Base-by-base conservation (phyloP, 2,329 filamentous ascomycete genomes). In the Cytospora piceicola region DNA sequence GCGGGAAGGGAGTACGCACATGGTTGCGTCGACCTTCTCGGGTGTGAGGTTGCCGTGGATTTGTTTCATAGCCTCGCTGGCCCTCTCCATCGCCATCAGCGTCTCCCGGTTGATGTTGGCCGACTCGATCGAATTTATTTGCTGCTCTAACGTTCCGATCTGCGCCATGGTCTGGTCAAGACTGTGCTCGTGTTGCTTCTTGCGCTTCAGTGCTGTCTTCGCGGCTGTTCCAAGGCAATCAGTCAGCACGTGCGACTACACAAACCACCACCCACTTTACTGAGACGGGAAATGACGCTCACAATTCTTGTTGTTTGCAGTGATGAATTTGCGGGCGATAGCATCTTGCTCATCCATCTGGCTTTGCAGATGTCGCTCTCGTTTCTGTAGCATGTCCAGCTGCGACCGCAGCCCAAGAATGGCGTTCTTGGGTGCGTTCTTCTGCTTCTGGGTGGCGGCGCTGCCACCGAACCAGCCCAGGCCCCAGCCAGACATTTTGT, bases 81-180 rank as follows among this genome's bases (percentile, higher is more conserved):
- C 94, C 75, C 90, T 90, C 86, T 96, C 90, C 93, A 99, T 97
- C 9, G 94, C 94, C 71, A 90, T 87, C 70, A 98, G 83, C 15
- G 95, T 99, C 83, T 97, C 94, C 80, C 94, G 90, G 84, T 99
- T 99, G 83, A 99, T 97, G 77, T 98, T 99, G 68, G 95, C 95
- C 57, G 94, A 93, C 80, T 99, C 95, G 82, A 99, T 98, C 67
- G 92, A 90, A 78, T 95, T 95, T 75, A 98, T 96, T 78, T 99
- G 93, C 75, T 94, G 91, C 78, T 99, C 95, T 54, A 99, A 84
- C 27, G 95, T 96, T 73, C 89, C 88, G 75, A 98, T 96, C 80
- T 98, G 94, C 36, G 90, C 88, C 67, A 88, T 85, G 1, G 94
- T 98, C 80, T 97, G 94, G 71, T 97, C 93, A 66, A 97, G 87